Evolutionary conservation across 805 yeast genomes (phyloP).

Genomic region (Candida namnaoensis): DNA sequence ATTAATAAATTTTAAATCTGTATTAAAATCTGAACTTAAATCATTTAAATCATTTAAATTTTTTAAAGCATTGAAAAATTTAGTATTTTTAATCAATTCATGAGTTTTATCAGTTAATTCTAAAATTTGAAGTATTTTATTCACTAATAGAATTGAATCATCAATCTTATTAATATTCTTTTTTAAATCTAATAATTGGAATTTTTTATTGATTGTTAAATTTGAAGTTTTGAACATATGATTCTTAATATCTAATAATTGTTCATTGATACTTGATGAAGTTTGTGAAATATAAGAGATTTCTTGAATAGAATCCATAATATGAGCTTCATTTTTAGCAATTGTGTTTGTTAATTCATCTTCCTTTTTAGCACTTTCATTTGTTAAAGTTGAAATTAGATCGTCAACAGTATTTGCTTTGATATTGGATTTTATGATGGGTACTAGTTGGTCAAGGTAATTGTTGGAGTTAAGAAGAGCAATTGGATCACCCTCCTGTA

Average conservation of each 20-base stretch:
- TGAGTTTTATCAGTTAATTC: slow-evolving; percentile 83
- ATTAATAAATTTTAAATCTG: slow-evolving; percentile 65
- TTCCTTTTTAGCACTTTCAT: slow-evolving; percentile 51
- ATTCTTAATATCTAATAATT: slow-evolving; percentile 46
- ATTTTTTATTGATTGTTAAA: slow-evolving; percentile 55
- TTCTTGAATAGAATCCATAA: slow-evolving; percentile 49
- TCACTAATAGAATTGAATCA: slow-evolving; percentile 62
- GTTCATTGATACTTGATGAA: slow-evolving; percentile 48
- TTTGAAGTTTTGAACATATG: slow-evolving; percentile 57
- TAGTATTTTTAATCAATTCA: slow-evolving; percentile 64
- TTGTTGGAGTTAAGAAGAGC: slow-evolving; percentile 41
- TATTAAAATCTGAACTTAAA: slow-evolving; percentile 62
- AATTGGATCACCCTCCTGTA: slow-evolving; percentile 16
- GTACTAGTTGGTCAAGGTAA: slow-evolving; percentile 73
- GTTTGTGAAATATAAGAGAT: slow-evolving; percentile 52
- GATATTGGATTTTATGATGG: slow-evolving; percentile 60
- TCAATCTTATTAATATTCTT: slow-evolving; percentile 59
- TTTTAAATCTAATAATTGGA: slow-evolving; percentile 47
- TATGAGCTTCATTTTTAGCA: slow-evolving; percentile 48
- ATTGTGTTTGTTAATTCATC: slow-evolving; percentile 54
- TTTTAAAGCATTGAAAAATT: slow-evolving; percentile 81
- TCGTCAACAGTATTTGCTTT: slow-evolving; percentile 43
- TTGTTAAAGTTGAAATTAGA: slow-evolving; percentile 46
- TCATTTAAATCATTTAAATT: slow-evolving; percentile 67
- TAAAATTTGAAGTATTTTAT: slow-evolving; percentile 68